Evolutionary conservation across 768 basidiomycete genomes (phyloP), one percentile per base, ranked within the genome.

Genomic region (Naganishia kalamii): DNA sequence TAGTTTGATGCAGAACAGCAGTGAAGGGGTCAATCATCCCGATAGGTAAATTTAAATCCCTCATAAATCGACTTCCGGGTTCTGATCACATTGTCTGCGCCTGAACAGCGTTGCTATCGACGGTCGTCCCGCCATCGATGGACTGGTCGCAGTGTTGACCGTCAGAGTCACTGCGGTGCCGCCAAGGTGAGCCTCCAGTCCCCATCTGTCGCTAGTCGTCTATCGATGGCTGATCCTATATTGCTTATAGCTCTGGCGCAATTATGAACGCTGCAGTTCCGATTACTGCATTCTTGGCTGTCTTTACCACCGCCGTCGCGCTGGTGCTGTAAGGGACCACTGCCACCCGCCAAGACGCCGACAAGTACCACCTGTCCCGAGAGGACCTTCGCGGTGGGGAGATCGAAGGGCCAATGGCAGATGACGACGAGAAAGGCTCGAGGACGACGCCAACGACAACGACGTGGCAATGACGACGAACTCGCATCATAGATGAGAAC

Each of bases 81-180:
- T 47, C 6, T 17, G 15, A n/a, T 49, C 19, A 33, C n/a, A 35
- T 17, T n/a, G 1, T 35, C 41, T 40, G 11, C 33, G 30, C 60
- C 21, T 29, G 37, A 29, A 11, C 54, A 72, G 69, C 12, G 74
- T 78, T 25, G 69, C 69, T 37, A 49, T 62, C 5, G 47, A 70
- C 23, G 74, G 72, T 35, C 49, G 44, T 12, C 68, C 73, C 2
- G 84, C 89, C 1, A 81, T 86, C 0, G 93, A 97, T 74, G 93
- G 92, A 1, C 79, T 90, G 12, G 87, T 93, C 3, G 90, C 88
- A 0, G 80, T 96, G 1, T 69, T 93, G 69, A 85, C 85, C 0
- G 86, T 92, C 50, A 83, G 82, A 71, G 86, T 94, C 44, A 82
- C 84, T 17, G 63, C 35, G 6, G 30, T 41, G 15, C 50, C 63